Evolutionary conservation across 2,329 filamentous ascomycete genomes (phyloP), one percentile per base, ranked within the genome.

Genomic region (Mollisia scopiformis): DNA sequence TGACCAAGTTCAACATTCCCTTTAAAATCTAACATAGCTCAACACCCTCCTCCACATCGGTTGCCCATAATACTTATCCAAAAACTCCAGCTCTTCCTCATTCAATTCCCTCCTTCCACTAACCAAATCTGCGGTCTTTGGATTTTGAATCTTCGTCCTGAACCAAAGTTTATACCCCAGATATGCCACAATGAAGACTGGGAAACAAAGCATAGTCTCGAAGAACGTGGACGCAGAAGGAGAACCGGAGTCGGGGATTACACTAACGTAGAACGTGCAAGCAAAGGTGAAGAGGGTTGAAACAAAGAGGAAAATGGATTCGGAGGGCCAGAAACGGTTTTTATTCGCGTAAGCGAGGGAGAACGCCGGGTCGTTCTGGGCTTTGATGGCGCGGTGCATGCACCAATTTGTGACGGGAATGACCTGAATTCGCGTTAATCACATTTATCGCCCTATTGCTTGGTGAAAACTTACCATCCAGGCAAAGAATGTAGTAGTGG

Each of bases 211-310:
- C 41, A 46, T 46, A 7, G 41, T 46, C 41, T 46, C 41, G n/a
- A 46, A 46, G 16, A 46, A 46, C 6, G 41, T 46, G 16, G 19
- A 16, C 6, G 41, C 41, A 10, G 10, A 13, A 3, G 41, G 41
- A 21, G 41, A 46, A 5, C 41, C 41, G 5, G 10, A 10, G 16
- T 21, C 41, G 3, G 41, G 41, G 13, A 46, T 46, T 16, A 33
- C 16, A 46, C 28, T 14, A 27, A 54, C 16, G 25, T 39, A 31
- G 30, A 56, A 39, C 21, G 55, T 52, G 55, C 31, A 58, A 28
- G 43, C 14, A 50, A 47, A 58, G 27, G 43, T 51, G 31, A 58
- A 58, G 19, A 58, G 55, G 13, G 55, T 58, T 11, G 33, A 27
- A 10, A 33, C 25, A 31, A 58, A 51, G 31, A 58, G 37, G 43